Conservation (phyloP, 768 basidiomycete genomes). For the Mycena kentingensis region DNA sequence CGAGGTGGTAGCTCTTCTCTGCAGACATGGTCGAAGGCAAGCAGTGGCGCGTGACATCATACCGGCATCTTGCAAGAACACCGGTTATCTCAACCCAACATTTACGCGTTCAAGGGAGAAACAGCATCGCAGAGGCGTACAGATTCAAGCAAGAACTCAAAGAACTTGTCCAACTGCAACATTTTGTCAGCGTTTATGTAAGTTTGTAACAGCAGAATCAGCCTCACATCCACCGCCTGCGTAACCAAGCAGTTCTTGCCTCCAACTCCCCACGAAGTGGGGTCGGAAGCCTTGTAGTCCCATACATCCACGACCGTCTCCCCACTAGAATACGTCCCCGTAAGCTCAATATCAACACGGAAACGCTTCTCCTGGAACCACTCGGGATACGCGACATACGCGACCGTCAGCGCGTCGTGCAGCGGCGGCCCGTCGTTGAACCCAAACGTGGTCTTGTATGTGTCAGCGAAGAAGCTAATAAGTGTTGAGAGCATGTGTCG, state of each 20-base stretch:
- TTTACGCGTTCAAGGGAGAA: conserved; percentile 55
- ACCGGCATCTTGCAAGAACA: neutral
- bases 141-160: conserved; percentile 62
- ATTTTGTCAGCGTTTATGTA: neutral
- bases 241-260: conserved; percentile 81
- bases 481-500: conserved; percentile 76
- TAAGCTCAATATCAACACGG: conserved; percentile 81
- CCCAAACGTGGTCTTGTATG: conserved; percentile 75
- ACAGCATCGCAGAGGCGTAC: conserved; percentile 57
- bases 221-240: conserved; percentile 64
- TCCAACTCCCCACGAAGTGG: conserved; percentile 65
- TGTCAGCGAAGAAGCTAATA: conserved; percentile 69
- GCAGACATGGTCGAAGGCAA: conserved; percentile 8
- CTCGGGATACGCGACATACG: conserved; percentile 69
- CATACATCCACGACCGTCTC: conserved; percentile 83
- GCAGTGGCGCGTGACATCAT: neutral
- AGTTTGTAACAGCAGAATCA: neutral
- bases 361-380: conserved; percentile 65
- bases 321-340: conserved; percentile 64
- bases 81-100: neutral
- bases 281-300: conserved; percentile 59
- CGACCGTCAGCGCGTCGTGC: conserved; percentile 83
- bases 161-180: conserved; percentile 62
- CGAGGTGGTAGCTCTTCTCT: conserved; percentile 37
- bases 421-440: conserved; percentile 86